Conservation (phyloP, 176 grass and related monocot genomes). For the Oropetium thomaeum region DNA sequence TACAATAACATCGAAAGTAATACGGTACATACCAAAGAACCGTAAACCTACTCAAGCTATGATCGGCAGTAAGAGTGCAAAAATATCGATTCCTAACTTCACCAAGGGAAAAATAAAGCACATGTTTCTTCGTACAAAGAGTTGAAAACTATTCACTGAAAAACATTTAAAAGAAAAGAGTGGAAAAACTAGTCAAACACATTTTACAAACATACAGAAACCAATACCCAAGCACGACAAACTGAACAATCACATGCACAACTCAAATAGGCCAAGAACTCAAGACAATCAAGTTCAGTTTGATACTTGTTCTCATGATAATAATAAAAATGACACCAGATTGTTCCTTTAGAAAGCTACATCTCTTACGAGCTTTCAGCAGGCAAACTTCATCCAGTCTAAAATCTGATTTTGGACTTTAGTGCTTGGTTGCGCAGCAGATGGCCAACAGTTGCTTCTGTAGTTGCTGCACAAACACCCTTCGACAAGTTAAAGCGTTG, state of each 20-base stretch:
- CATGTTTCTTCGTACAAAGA: slow-evolving; percentile 29
- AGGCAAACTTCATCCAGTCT: slow-evolving; percentile 5
- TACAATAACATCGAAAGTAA: neutral
- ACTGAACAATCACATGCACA: neutral
- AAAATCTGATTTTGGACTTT: slow-evolving; percentile 7
- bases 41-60: too few species aligned
- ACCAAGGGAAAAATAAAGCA: neutral
- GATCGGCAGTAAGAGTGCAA: neutral
- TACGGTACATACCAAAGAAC: neutral
- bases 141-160: neutral
- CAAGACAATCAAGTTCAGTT: neutral
- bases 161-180: neutral
- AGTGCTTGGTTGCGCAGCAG: slow-evolving; percentile 1
- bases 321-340: slow-evolving; percentile 15
- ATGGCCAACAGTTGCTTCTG: neutral
- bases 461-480: neutral
- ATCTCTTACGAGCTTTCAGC: slow-evolving; percentile 1
- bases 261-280: neutral
- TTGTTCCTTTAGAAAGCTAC: slow-evolving; percentile 22
- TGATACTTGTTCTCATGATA: slow-evolving; percentile 7
- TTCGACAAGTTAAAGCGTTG: neutral
- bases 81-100: neutral
- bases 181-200: neutral
- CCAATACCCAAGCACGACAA: neutral
- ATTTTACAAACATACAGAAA: slow-evolving; percentile 38